Percentiles rank a stretch among this genome's conserved stretches.
Conservation (phyloP, 164 flowering plant genomes). For the Vitis cinerea region DNA sequence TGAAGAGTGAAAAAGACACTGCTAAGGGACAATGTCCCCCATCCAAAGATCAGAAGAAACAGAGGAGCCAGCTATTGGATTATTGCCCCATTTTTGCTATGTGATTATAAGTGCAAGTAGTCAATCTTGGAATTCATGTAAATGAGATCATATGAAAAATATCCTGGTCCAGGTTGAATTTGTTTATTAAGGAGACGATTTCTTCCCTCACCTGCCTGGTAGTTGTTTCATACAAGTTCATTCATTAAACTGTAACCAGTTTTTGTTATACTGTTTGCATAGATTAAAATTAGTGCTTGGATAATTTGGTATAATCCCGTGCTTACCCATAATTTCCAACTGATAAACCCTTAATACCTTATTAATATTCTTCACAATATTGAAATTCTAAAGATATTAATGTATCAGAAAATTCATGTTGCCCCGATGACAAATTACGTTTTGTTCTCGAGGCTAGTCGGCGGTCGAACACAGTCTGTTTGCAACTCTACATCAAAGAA, state of each 20-base stretch:
- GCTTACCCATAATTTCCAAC: conserved; percentile 3
- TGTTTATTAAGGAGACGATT: not conserved
- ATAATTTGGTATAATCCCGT: not conserved
- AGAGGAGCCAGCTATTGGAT: too few species aligned
- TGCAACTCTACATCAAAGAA: conserved; percentile 89
- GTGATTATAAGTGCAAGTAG: not conserved
- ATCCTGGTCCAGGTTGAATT: not conserved
- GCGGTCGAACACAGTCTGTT: conserved; percentile 75
- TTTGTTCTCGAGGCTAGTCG: conserved; percentile 85
- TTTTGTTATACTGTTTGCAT: not conserved
- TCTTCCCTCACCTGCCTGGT: not conserved
- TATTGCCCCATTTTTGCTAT: not conserved
- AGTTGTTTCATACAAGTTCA: not conserved
- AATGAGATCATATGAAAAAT: not conserved
- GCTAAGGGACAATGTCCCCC: not conserved
- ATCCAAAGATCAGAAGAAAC: not conserved
- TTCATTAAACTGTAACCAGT: not conserved
- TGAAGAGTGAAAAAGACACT: not conserved
- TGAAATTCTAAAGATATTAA: conserved; percentile 32
- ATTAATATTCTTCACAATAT: conserved; percentile 12
- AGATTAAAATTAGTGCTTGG: not conserved
- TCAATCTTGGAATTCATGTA: not conserved
- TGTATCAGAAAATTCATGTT: conserved; percentile 56
- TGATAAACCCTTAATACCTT: not conserved
- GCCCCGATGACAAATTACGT: conserved; percentile 55